Percentiles rank a stretch among this genome's conserved stretches.
These are phyloP conservation scores for Trichoderma oligosporum DNA, from an alignment of 2,329 filamentous ascomycete species.

Conservation along the genomic window DNA sequence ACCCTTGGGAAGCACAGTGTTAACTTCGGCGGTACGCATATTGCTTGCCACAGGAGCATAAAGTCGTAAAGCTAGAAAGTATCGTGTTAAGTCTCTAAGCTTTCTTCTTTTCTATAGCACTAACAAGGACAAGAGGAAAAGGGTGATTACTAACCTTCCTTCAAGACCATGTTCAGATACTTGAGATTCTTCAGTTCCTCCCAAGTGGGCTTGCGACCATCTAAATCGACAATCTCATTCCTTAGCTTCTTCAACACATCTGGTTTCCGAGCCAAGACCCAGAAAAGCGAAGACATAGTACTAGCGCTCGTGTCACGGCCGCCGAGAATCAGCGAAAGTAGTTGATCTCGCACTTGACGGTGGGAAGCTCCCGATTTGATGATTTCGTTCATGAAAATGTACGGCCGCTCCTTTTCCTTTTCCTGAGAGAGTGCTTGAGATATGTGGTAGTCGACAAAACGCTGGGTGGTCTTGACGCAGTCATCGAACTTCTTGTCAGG, in stretches of 20 bases:
- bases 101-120: not conserved
- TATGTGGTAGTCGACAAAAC: constrained; percentile 49
- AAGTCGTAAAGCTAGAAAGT: constrained; percentile 38
- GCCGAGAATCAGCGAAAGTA: constrained; percentile 53
- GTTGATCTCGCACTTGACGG: constrained; percentile 47
- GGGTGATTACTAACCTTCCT: constrained; percentile 37
- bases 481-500: constrained; percentile 38
- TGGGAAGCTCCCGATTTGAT: constrained; percentile 43
- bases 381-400: constrained; percentile 57
- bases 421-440: constrained; percentile 37
- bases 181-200: constrained; percentile 55
- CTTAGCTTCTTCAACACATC: constrained; percentile 43
- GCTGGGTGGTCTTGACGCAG: constrained; percentile 39
- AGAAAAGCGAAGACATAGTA: constrained; percentile 48
- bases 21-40: constrained; percentile 38
- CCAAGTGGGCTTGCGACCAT: constrained; percentile 47
- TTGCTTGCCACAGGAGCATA: constrained; percentile 45
- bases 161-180: constrained; percentile 57
- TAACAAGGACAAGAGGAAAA: not conserved
- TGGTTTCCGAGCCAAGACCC: constrained; percentile 43
- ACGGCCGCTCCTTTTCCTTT: constrained; percentile 38
- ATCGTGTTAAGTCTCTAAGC: too few relatives aligned
- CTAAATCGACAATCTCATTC: constrained; percentile 39
- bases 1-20: constrained; percentile 41
- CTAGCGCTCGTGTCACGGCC: constrained; percentile 57